Base-by-base conservation (phyloP, 2,329 filamentous ascomycete species). In the Aspergillus eucalypticola region DNA sequence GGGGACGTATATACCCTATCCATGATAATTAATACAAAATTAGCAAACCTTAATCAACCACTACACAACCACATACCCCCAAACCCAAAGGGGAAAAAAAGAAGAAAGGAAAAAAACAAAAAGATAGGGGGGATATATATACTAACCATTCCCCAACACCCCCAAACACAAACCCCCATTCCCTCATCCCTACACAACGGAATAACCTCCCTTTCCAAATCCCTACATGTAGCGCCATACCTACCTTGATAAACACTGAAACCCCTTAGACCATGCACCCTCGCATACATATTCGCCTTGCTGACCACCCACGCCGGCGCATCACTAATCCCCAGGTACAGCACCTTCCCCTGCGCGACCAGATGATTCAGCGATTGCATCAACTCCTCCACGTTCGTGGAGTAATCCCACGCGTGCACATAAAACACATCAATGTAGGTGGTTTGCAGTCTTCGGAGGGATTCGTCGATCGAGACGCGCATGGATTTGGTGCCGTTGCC, bases 181-280 rank as follows among this genome's bases (percentile, higher is more conserved):
- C 86, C 86, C 67, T 89, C 85, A 23, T 81, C 79, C 44, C 79
- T 79, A 46, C 76, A 80, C 88, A 90, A 90, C 44, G 86, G 86
- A 42, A 90, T 81, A 66, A 89, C 86, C n/a, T 89, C 87, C 27
- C 86, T 81, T 76, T 89, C 87, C 53, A 90, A 84, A 71, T 91
- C 89, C 38, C 89, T 84, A 46, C 84, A 79, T 1, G 77, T 81
- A 21, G 82, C 80, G 21, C 77, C 84, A 86, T 87, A 90, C 7
- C 76, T 76, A 8, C 88, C 88, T 73, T 90, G 87, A 69, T 90
- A 90, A 17, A 90, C 83, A 27, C 79, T 82, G 75, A 93, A 92
- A 35, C 83, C 87, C 0, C 85, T 83, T n/a, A 91, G 78, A 3
- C 88, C 88, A 60, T 91, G 84, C 62, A 84, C 81, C 23, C 87